Conservation (phyloP, 768 basidiomycete species). For the Neoboletus brunneissimus region DNA sequence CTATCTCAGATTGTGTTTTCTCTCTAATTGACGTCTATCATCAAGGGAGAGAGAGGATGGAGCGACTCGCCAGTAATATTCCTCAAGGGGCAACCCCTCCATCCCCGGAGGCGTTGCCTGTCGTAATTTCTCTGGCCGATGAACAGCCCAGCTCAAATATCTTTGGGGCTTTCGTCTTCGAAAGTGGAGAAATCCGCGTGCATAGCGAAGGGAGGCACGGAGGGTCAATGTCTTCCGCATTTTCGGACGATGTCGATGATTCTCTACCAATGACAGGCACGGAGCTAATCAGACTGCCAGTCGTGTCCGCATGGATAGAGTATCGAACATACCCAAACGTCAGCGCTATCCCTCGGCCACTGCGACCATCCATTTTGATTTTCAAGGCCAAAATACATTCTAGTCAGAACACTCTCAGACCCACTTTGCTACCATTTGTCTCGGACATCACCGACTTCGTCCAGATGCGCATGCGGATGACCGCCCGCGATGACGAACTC, state of each 20-base stretch:
- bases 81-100: slow-evolving; percentile 36
- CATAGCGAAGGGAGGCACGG: slow-evolving; percentile 50
- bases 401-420: slow-evolving; percentile 80
- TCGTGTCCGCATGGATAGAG: slow-evolving; percentile 79
- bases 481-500: slow-evolving; percentile 31
- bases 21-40: slow-evolving; percentile 84
- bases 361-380: slow-evolving; percentile 60
- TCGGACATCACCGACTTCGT: slow-evolving; percentile 69
- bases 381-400: slow-evolving; percentile 89
- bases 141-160: slow-evolving; percentile 54
- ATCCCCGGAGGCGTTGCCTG: slow-evolving; percentile 3
- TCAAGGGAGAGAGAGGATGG: slow-evolving; percentile 75
- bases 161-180: slow-evolving; percentile 68
- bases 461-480: slow-evolving; percentile 64
- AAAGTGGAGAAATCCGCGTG: slow-evolving; percentile 80
- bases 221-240: slow-evolving; percentile 35
- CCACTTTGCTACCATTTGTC: slow-evolving; percentile 82
- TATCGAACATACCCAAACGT: slow-evolving; percentile 59
- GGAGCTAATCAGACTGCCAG: slow-evolving; percentile 71
- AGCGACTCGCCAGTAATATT: slow-evolving; percentile 54
- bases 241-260: slow-evolving; percentile 49
- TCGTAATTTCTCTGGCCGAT: slow-evolving; percentile 6
- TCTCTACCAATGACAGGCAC: slow-evolving; percentile 45
- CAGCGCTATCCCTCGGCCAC: slow-evolving; percentile 33
- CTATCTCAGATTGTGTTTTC: slow-evolving; percentile 73